Evolutionary conservation across 805 yeast genomes (phyloP), one percentile per base, ranked within the genome.

Genomic region (Maudiozyma barnettii): DNA sequence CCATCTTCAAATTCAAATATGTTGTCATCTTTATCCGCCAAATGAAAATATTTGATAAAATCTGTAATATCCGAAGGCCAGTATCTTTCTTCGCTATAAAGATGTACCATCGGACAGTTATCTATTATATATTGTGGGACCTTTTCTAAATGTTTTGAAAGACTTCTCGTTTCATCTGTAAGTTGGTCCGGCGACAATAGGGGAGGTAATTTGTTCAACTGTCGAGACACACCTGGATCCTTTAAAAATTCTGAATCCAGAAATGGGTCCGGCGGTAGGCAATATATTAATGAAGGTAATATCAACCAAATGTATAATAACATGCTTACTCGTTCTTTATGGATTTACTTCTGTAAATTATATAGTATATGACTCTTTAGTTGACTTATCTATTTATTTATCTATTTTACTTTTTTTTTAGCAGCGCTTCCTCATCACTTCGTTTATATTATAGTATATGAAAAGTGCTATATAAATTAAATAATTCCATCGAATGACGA

Each of bases 81-180:
- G 60, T 90, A 91, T 46, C 71, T 66, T 57, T 91, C 99, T 60
- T 91, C 99, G 1, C 95, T 81, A 67, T 91, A 90, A 10, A 91
- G 70, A 59, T 87, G 86, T 2, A 91, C 90, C 45, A 81, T 67
- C 0, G 99, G 98, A 4, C 84, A 78, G 59, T 74, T 73, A 40
- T 82, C 81, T 2, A 78, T 52, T 1, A 81, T 82, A 62, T 78
- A 84, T 7, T 61, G 60, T 0, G 93, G 95, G 2, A 84, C 72
- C 96, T 43, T 39, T 6, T 38, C 31, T 44, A 76, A 78, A 7
- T 54, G 53, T 5, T 39, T 45, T 10, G 54, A 55, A 37, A 64
- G 30, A 46, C 62, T 60, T 44, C 62, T 55, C 20, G 57, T 59
- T 3, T 55, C 60, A 40, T 60, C 61, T 18, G 50, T 53, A 6